These are phyloP conservation scores for Durio zibethinus DNA, from an alignment of 345 rosid species.

Conservation along the genomic window DNA sequence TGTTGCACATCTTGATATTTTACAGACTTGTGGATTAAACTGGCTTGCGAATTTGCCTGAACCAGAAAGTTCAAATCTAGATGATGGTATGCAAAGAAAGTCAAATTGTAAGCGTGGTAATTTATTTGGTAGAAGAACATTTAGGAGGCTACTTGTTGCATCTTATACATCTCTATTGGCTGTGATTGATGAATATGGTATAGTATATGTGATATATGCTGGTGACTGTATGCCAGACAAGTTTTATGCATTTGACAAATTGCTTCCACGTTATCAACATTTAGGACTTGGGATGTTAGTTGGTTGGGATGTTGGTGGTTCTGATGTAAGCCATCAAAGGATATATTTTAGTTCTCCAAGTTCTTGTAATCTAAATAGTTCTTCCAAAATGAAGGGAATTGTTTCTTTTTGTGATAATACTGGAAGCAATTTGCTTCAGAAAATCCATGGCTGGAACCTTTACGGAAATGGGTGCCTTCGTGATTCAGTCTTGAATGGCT, in stretches of 20 bases:
- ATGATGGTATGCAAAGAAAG: constrained; percentile 31
- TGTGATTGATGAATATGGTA: constrained; percentile 73
- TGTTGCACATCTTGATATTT: constrained; percentile 57
- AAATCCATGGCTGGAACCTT: constrained; percentile 26
- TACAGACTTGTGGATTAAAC: constrained; percentile 45
- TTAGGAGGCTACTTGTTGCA: constrained; percentile 68
- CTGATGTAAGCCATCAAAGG: constrained; percentile 56
- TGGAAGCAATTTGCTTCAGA: constrained; percentile 26
- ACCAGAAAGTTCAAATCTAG: constrained; percentile 26
- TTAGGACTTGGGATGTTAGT: constrained; percentile 59
- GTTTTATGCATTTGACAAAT: constrained; percentile 31
- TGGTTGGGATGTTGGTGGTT: constrained; percentile 75
- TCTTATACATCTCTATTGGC: constrained; percentile 70
- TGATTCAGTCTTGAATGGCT: constrained; percentile 47
- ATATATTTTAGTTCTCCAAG: constrained; percentile 21
- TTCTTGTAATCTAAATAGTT: constrained; percentile 20
- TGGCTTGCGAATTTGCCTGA: constrained; percentile 30
- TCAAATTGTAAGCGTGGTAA: constrained; percentile 25
- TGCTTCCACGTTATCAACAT: constrained; percentile 48
- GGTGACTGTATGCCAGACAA: constrained; percentile 48
- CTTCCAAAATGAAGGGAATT: constrained; percentile 26
- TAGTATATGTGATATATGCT: constrained; percentile 53
- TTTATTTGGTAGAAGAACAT: constrained; percentile 42
- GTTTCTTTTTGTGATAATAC: constrained; percentile 12
- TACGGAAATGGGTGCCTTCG: constrained; percentile 27